Evolutionary conservation across 352 stramenopile genomes (phyloP).

Genomic region (Globisporangium carolinianum): DNA sequence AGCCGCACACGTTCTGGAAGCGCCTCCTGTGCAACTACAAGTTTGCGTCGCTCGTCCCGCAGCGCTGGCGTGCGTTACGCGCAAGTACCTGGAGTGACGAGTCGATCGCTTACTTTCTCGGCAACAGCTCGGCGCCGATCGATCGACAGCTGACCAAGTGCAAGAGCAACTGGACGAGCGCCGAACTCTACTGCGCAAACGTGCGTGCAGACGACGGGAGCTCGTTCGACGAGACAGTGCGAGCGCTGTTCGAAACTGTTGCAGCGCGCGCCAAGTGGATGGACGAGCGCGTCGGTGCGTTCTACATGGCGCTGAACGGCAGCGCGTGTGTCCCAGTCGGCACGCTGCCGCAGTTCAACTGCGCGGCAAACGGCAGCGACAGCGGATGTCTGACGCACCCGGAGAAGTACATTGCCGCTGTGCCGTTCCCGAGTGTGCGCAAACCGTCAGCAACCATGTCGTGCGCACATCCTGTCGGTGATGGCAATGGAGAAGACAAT

Average conservation of each 20-base stretch:
- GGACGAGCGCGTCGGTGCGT: constrained; percentile 25
- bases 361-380: constrained; percentile 36
- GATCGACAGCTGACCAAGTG: constrained; percentile 26
- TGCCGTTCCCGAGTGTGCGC: neutral
- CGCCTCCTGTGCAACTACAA: constrained; percentile 66
- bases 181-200: constrained; percentile 40
- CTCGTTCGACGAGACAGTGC: constrained; percentile 28
- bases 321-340: constrained; percentile 29
- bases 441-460: neutral
- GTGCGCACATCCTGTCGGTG: neutral
- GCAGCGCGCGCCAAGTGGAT: constrained; percentile 40
- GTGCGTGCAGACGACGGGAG: constrained; percentile 22
- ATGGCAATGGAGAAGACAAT: neutral
- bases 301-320: constrained; percentile 32
- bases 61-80: constrained; percentile 46
- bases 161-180: constrained; percentile 31
- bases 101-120: constrained; percentile 37
- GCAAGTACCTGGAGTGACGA: constrained; percentile 42
- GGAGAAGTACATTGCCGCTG: constrained; percentile 7
- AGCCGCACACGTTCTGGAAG: constrained; percentile 50
- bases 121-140: constrained; percentile 28
- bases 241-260: constrained; percentile 19
- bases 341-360: constrained; percentile 47
- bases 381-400: constrained; percentile 35
- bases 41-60: constrained; percentile 47